Evolutionary conservation across 2,329 filamentous ascomycete genomes (phyloP).

Genomic region (Dactylellina parvicollis): DNA sequence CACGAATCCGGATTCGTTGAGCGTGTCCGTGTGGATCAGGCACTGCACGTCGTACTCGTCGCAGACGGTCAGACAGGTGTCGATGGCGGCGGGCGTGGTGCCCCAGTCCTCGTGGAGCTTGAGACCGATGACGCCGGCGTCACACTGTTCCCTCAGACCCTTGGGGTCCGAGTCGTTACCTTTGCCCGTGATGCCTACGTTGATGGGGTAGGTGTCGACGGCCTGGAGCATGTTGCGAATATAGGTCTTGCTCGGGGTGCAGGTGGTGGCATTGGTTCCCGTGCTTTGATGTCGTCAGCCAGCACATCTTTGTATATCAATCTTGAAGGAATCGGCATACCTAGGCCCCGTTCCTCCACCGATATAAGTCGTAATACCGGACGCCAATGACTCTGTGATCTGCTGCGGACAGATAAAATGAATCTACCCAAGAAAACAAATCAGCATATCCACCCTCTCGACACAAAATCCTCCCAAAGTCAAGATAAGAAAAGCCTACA

Average conservation of each 20-base stretch:
- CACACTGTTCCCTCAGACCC: slow-evolving; percentile 80
- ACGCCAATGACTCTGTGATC: slow-evolving; percentile 80
- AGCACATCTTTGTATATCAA: slow-evolving; percentile 17
- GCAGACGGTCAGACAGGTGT: slow-evolving; percentile 83
- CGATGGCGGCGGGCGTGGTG: slow-evolving; percentile 87
- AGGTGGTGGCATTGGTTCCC: slow-evolving; percentile 90
- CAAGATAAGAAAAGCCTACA: slow-evolving; percentile 26
- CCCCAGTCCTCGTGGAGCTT: slow-evolving; percentile 99
- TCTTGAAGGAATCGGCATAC: slow-evolving; percentile 62
- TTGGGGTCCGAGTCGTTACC: slow-evolving; percentile 81
- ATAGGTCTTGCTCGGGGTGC: slow-evolving; percentile 84
- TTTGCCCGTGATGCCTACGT: slow-evolving; percentile 91
- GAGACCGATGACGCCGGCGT: slow-evolving; percentile 85
- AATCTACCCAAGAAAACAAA: slow-evolving; percentile 42
- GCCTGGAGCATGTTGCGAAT: slow-evolving; percentile 91
- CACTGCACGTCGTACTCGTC: slow-evolving; percentile 93
- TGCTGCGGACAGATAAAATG: slow-evolving; percentile 97
- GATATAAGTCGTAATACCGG: slow-evolving; percentile 88
- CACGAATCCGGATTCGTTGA: slow-evolving; percentile 97
- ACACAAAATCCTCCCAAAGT: too few species aligned
- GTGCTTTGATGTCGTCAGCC: slow-evolving; percentile 63
- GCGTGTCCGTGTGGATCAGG: slow-evolving; percentile 92
- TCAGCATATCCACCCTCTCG: background rate
- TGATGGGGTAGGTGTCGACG: slow-evolving; percentile 81
- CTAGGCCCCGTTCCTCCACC: slow-evolving; percentile 93